Conservation (phyloP, 116 monocot genomes). For the Iris pallida region DNA sequence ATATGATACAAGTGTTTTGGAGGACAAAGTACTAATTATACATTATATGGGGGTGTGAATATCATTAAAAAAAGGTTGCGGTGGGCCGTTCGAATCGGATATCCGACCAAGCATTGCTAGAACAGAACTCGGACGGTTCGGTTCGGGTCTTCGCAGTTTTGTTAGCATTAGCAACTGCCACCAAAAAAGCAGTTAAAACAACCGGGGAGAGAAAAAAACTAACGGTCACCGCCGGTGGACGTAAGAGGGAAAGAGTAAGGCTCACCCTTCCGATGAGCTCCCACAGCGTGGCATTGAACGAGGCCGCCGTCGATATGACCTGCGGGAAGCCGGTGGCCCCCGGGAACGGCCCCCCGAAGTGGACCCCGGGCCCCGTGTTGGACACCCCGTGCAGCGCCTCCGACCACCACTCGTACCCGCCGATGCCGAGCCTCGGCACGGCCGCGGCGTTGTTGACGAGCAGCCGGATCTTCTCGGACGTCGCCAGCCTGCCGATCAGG, state of each 20-base stretch:
- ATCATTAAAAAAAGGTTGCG: neutral
- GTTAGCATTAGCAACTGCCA: too few species aligned
- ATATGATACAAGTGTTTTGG: too few species aligned
- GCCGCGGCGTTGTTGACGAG: constrained; percentile 65
- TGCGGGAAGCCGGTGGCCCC: constrained; percentile 41
- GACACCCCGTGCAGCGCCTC: constrained; percentile 57
- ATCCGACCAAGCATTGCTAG: neutral
- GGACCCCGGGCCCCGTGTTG: constrained; percentile 28
- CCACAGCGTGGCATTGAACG: constrained; percentile 51
- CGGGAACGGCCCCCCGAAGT: constrained; percentile 31
- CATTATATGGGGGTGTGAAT: neutral
- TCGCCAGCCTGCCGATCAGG: constrained; percentile 45
- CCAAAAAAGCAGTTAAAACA: neutral
- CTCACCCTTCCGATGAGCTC: constrained; percentile 29
- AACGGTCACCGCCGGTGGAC: neutral
- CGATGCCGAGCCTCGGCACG: constrained; percentile 51
- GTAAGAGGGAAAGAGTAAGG: neutral
- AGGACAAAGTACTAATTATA: too few species aligned
- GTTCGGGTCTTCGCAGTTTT: constrained; percentile 1
- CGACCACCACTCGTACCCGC: constrained; percentile 76
- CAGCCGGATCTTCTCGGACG: constrained; percentile 50
- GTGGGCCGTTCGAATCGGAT: neutral
- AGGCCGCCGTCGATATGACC: constrained; percentile 33
- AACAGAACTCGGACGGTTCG: neutral
- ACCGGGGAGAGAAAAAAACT: too few species aligned